Conservation (phyloP, 305 asterid genomes). For the Fraxinus angustifolia region DNA sequence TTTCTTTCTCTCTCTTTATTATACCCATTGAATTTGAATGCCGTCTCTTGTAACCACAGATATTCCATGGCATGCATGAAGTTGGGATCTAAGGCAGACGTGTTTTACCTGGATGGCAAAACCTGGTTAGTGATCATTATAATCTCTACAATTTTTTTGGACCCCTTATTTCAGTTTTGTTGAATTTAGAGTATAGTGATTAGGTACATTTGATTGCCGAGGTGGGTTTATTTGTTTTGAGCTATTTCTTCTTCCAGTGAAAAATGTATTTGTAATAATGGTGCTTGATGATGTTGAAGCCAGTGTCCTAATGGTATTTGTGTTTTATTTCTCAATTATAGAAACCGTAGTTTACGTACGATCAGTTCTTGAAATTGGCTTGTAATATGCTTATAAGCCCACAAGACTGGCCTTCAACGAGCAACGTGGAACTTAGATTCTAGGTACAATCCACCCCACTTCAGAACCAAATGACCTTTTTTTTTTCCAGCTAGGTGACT, state of each 20-base stretch:
- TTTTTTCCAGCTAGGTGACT: neutral
- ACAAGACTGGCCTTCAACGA: neutral
- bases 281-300: neutral
- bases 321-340: neutral
- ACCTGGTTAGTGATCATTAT: slow-evolving; percentile 31
- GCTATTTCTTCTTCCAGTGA: neutral
- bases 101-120: slow-evolving; percentile 41
- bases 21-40: slow-evolving; percentile 13
- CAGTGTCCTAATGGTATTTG: neutral
- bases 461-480: neutral
- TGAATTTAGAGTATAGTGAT: neutral
- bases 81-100: slow-evolving; percentile 47
- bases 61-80: slow-evolving; percentile 43
- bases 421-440: neutral
- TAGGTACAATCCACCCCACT: neutral
- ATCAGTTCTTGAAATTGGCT: neutral
- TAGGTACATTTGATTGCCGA: neutral
- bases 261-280: neutral
- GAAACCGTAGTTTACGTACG: neutral
- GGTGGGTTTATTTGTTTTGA: slow-evolving; percentile 10
- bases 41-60: neutral
- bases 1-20: neutral
- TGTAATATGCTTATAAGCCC: neutral
- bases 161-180: neutral
- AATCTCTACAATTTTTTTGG: neutral